phyloP scores from a whole-genome alignment of 116 monocot species.

The Papilionanthe hybrid region DNA sequence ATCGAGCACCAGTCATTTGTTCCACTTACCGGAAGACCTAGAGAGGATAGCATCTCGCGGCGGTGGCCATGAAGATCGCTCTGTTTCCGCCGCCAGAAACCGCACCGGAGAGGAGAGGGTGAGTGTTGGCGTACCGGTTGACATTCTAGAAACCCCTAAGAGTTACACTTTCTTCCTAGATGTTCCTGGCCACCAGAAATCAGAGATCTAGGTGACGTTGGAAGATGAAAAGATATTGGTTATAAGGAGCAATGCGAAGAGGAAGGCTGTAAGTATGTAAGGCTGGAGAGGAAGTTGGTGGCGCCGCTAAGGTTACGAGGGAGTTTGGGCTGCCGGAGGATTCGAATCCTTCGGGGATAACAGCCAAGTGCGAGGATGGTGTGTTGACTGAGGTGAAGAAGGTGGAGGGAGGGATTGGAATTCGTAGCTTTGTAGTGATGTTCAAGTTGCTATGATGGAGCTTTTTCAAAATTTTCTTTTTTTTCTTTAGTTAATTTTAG shows the following conservation, averaged over 20 bases:
- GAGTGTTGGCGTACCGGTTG: too few relatives aligned
- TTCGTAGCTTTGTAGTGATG: not conserved
- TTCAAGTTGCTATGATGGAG: too few relatives aligned
- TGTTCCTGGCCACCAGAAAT: conserved; percentile 74
- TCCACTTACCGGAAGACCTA: conserved; percentile 37
- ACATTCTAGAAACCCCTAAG: conserved; percentile 52
- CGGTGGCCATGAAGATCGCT: conserved; percentile 1
- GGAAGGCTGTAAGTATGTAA: too few relatives aligned
- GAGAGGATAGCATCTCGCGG: conserved; percentile 29
- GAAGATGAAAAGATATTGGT: too few relatives aligned
- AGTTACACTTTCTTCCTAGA: conserved; percentile 62
- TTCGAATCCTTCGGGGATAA: conserved; percentile 41
- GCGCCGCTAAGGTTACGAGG: too few relatives aligned
- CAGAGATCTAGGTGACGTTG: too few relatives aligned
- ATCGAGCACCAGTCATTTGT: too few relatives aligned
- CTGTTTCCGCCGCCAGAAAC: not conserved
- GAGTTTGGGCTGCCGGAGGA: too few relatives aligned
- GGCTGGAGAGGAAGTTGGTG: too few relatives aligned
- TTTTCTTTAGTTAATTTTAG: too few relatives aligned
- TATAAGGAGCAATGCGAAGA: too few relatives aligned
- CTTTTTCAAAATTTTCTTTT: too few relatives aligned
- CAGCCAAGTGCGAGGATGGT: conserved; percentile 69
- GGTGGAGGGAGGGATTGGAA: conserved; percentile 1
- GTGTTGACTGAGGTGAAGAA: conserved; percentile 50
- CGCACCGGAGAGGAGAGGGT: not conserved